phyloP scores from a whole-genome alignment of 1,284 basidiomycete genomes.

The Ustilago xerochloae region DNA sequence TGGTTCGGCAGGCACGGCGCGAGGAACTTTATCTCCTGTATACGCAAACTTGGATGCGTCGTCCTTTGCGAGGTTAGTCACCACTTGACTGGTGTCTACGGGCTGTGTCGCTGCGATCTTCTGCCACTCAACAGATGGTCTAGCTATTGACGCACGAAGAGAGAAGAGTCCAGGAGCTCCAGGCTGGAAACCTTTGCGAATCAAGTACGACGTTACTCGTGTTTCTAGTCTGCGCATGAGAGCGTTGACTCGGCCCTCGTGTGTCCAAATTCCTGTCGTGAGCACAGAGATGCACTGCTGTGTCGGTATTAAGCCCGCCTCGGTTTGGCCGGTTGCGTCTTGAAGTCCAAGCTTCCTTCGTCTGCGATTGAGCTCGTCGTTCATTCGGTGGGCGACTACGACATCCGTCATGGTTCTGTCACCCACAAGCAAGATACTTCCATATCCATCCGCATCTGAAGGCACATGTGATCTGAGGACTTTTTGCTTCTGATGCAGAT shows the following conservation, averaged over 20 bases:
- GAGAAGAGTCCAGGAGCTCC: slow-evolving; percentile 34
- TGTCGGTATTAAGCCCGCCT: neutral
- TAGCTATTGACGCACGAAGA: neutral
- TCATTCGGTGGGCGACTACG: slow-evolving; percentile 80
- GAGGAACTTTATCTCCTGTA: slow-evolving; percentile 23
- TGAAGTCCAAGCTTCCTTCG: slow-evolving; percentile 48
- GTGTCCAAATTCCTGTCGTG: slow-evolving; percentile 64
- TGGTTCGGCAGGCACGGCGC: slow-evolving; percentile 10
- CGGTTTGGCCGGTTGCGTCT: slow-evolving; percentile 1
- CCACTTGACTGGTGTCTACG: neutral
- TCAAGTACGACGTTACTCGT: slow-evolving; percentile 32
- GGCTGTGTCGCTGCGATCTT: slow-evolving; percentile 8
- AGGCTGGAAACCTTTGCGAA: slow-evolving; percentile 40
- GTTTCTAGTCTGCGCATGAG: slow-evolving; percentile 63
- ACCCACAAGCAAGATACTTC: slow-evolving; percentile 80
- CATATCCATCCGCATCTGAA: slow-evolving; percentile 71
- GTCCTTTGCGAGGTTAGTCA: neutral
- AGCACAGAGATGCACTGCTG: slow-evolving; percentile 63
- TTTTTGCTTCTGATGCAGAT: slow-evolving; percentile 27
- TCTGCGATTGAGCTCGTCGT: slow-evolving; percentile 43
- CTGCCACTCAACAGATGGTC: slow-evolving; percentile 21
- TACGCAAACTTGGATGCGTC: slow-evolving; percentile 15
- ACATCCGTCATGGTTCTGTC: slow-evolving; percentile 92
- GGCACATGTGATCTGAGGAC: slow-evolving; percentile 72
- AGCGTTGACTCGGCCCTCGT: slow-evolving; percentile 63